A percentile compares a stretch with the other conserved stretches of the same genome.
Evolutionary conservation across 164 flowering plant genomes (phyloP).

Genomic region (Amborella trichopoda): DNA sequence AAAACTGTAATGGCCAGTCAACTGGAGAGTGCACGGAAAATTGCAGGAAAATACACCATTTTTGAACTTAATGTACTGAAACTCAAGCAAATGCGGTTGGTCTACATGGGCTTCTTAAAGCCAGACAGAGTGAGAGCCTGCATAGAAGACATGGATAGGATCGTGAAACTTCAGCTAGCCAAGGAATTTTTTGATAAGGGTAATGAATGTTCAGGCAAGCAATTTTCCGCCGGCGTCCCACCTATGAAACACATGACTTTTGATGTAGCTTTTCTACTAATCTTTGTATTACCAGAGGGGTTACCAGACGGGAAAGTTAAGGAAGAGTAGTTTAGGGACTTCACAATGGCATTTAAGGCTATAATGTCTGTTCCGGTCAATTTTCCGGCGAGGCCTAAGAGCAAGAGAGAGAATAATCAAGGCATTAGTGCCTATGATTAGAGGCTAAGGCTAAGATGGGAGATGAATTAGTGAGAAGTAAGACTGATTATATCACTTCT

Average conservation of each 20-base stretch:
- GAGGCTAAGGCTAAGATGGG: slow-evolving; percentile 5
- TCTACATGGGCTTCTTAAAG: slow-evolving; percentile 11
- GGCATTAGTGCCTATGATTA: slow-evolving; percentile 5
- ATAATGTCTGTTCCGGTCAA: slow-evolving; percentile 12
- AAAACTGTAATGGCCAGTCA: neutral
- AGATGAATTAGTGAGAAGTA: slow-evolving; percentile 4
- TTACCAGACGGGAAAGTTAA: slow-evolving; percentile 4
- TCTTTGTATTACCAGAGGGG: too few species aligned
- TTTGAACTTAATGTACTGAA: slow-evolving; percentile 3
- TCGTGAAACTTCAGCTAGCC: slow-evolving; percentile 4
- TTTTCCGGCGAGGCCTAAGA: slow-evolving; percentile 2
- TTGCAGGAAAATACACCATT: slow-evolving; percentile 1
- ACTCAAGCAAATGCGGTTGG: slow-evolving; percentile 8
- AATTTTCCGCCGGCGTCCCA: slow-evolving; percentile 1
- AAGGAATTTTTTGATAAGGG: slow-evolving; percentile 1
- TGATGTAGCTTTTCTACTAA: slow-evolving; percentile 8
- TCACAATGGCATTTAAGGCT: slow-evolving; percentile 5
- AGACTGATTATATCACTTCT: slow-evolving; percentile 7
- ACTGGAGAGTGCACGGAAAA: neutral
- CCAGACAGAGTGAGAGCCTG: slow-evolving; percentile 15
- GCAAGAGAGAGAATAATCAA: slow-evolving; percentile 11
- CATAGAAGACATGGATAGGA: slow-evolving; percentile 7
- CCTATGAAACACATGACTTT: slow-evolving; percentile 12
- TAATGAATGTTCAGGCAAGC: too few species aligned
- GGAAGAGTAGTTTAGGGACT: slow-evolving; percentile 8